These are phyloP conservation scores for Colletotrichum sp. DNA, from an alignment of 2,329 filamentous ascomycete genomes.

Conservation along the genomic window DNA sequence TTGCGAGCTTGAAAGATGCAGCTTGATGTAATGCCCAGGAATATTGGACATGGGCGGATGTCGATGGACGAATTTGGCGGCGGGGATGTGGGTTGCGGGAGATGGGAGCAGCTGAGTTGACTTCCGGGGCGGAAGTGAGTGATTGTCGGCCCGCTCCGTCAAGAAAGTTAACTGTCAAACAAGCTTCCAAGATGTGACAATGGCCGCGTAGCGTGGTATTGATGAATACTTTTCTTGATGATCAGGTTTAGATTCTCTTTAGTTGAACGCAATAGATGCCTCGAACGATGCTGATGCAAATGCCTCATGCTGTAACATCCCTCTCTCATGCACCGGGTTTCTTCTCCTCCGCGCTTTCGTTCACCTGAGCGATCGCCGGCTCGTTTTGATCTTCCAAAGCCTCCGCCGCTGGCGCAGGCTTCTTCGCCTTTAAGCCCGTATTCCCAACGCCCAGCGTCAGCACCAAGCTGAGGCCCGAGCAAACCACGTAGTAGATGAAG, in stretches of 20 bases:
- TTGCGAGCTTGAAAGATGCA: neutral
- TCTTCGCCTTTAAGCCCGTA: slow-evolving; percentile 24
- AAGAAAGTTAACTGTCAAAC: neutral
- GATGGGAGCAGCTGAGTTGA: neutral
- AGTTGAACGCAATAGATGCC: neutral
- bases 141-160: neutral
- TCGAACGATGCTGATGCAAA: neutral
- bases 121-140: neutral
- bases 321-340: neutral
- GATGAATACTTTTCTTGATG: accelerated
- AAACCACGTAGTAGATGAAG: slow-evolving; percentile 28
- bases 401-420: neutral
- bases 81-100: neutral
- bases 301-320: too few species aligned
- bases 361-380: neutral
- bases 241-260: neutral
- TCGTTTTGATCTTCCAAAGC: neutral
- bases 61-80: neutral
- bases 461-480: slow-evolving; percentile 19
- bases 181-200: neutral
- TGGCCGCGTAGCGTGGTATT: neutral
- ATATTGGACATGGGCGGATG: neutral
- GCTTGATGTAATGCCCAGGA: slow-evolving; percentile 8
- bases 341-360: neutral
- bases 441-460: slow-evolving; percentile 26